phyloP scores from a whole-genome alignment of 163 green algal genomes.

The Scenedesmus sp. region DNA sequence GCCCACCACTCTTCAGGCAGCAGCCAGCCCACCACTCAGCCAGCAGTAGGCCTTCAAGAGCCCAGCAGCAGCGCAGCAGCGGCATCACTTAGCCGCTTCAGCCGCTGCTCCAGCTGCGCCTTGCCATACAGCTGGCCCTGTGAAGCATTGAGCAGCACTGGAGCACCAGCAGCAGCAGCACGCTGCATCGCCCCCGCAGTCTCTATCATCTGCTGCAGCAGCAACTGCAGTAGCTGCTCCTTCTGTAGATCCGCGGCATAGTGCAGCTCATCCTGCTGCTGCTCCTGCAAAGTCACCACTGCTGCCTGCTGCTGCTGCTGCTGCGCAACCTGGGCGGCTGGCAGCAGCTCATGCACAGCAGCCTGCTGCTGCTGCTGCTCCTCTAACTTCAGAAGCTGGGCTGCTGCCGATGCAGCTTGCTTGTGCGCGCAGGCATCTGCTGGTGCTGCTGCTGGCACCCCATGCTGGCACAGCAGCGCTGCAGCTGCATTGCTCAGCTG shows the following conservation, averaged over 20 bases:
- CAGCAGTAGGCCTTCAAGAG: too few relatives aligned
- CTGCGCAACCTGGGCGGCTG: neutral
- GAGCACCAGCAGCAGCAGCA: neutral
- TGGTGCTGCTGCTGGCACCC: neutral
- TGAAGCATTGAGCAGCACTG: neutral
- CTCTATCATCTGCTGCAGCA: slow-evolving; percentile 18
- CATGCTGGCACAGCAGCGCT: neutral
- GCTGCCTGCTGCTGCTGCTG: slow-evolving; percentile 13
- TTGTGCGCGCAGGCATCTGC: neutral
- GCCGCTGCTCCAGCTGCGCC: neutral
- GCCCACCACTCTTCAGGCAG: neutral
- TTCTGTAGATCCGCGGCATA: neutral
- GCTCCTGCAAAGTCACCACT: neutral
- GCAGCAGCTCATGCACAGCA: neutral
- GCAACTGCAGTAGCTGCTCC: neutral
- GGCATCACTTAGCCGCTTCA: neutral
- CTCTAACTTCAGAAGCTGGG: neutral
- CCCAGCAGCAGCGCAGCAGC: neutral
- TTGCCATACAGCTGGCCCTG: neutral
- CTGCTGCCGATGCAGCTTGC: neutral
- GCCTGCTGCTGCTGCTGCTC: neutral
- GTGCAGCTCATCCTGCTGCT: neutral
- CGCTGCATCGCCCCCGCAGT: neutral
- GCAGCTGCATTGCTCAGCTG: neutral
- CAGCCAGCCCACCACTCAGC: neutral